These are phyloP conservation scores for Lepidium africanum DNA, from an alignment of 345 rosid genomes.

Conservation along the genomic window DNA sequence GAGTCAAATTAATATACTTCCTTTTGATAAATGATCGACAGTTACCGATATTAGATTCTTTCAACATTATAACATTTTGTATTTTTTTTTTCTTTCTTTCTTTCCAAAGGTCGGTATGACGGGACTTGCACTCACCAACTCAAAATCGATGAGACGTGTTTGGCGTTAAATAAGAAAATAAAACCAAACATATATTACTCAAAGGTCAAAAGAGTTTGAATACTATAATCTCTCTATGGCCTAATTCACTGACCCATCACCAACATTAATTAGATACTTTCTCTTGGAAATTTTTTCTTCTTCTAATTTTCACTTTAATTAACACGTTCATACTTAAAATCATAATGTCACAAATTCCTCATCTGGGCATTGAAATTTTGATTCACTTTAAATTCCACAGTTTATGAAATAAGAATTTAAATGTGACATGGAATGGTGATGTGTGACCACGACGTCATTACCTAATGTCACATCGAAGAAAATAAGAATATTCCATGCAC, in stretches of 20 bases:
- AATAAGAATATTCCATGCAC: no score
- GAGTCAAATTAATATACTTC: neutral
- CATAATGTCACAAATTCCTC: conserved; percentile 14
- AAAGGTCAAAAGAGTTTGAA: conserved; percentile 18
- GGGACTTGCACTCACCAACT: conserved; percentile 8
- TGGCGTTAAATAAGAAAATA: neutral
- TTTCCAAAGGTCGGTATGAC: neutral
- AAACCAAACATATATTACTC: conserved; percentile 4
- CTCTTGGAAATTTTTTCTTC: neutral
- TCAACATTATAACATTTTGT: no score
- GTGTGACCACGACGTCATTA: neutral
- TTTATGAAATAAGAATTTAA: neutral
- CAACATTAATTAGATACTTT: neutral
- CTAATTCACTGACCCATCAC: conserved; percentile 9
- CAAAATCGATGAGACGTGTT: neutral
- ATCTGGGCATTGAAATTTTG: neutral
- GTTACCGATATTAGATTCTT: neutral
- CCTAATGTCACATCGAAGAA: no score
- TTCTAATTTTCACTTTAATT: neutral
- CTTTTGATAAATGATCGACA: neutral
- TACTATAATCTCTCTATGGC: neutral
- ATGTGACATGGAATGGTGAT: neutral
- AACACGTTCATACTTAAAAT: neutral
- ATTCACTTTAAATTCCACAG: neutral
- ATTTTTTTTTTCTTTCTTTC: no score